Base-by-base conservation (phyloP, 1,284 basidiomycete genomes). In the Trametes polyzona region DNA sequence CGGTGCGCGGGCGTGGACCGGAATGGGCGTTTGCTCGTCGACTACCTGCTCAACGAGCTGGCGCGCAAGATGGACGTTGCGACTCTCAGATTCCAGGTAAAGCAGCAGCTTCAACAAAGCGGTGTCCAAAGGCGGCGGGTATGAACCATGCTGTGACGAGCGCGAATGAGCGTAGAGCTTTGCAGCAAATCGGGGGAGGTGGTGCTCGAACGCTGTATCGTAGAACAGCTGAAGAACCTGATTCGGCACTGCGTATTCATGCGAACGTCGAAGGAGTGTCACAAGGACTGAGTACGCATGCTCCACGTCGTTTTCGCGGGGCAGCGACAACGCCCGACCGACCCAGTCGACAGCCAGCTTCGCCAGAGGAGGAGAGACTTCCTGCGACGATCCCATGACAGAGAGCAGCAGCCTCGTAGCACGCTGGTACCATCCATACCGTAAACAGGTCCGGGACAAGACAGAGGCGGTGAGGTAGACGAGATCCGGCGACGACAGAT, bases 81-180 rank as follows among this genome's bases (percentile, higher is more conserved):
- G 74, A 58, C 75, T 76, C 21, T 63, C 64, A 26, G 58, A 57
- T 1, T 71, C 66, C 17, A 87, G 71, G 65, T 80, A 69, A 3
- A 68, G 54, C 71, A 88, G 75, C 23, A 89, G 68, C 81, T 81
- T 86, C 12, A 74, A 66, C 33, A 85, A 62, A 0, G 77, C 62
- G 14, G 60, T 48, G 23, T 77, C 78, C 36, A 69, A 71, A 4
- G 87, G 88, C 17, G 78, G 69, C 7, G 81, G 80, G 59, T 84
- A 86, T 3, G 64, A 57, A 52, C 75, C 72, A 21, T 61, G 53
- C 27, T 61, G 47, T 39, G 78, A 68, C 8, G 39, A 44, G 1
- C 53, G 58, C 16, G 60, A n/a, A 76, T 75, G 56, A 75, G 77
- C 17, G 58, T 72, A 74, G 36, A 74, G 55, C 5, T 42, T 43